Conservation (phyloP, 1,139 yeast genomes). For the Kodamaea arcana region DNA sequence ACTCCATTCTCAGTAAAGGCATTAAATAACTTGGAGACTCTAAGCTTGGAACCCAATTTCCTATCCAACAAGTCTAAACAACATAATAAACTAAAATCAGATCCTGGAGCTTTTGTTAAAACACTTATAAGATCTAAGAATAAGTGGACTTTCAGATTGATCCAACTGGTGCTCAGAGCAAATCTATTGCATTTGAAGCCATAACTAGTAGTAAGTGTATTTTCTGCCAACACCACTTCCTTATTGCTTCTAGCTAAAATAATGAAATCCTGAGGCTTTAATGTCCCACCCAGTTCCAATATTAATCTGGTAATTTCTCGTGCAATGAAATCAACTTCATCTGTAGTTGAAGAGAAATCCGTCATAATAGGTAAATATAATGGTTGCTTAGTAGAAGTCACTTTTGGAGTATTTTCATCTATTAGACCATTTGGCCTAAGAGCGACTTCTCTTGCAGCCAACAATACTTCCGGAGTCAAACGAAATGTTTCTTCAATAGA, state of each 20-base stretch:
- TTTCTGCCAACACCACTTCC: slow-evolving; percentile 45
- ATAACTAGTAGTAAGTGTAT: slow-evolving; percentile 30
- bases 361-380: slow-evolving; percentile 30
- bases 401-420: slow-evolving; percentile 3
- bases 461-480: slow-evolving; percentile 52
- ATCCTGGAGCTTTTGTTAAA: slow-evolving; percentile 24
- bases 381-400: slow-evolving; percentile 18
- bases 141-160: slow-evolving; percentile 44
- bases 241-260: slow-evolving; percentile 52
- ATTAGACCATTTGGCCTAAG: slow-evolving; percentile 11
- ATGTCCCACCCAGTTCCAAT: slow-evolving; percentile 40
- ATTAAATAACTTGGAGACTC: slow-evolving; percentile 28
- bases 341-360: slow-evolving; percentile 14
- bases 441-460: slow-evolving; percentile 30
- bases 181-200: slow-evolving; percentile 44
- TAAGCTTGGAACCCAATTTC: slow-evolving; percentile 17
- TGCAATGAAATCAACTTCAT: slow-evolving; percentile 41
- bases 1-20: slow-evolving; percentile 7
- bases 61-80: slow-evolving; percentile 26
- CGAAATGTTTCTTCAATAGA: slow-evolving; percentile 51
- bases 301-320: slow-evolving; percentile 44
- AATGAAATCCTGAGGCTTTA: slow-evolving; percentile 51
- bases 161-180: slow-evolving; percentile 52
- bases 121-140: slow-evolving; percentile 50
- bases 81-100: slow-evolving; percentile 33